These are phyloP conservation scores for Annona cherimola DNA, from an alignment of 164 flowering plant genomes.

Conservation along the genomic window DNA sequence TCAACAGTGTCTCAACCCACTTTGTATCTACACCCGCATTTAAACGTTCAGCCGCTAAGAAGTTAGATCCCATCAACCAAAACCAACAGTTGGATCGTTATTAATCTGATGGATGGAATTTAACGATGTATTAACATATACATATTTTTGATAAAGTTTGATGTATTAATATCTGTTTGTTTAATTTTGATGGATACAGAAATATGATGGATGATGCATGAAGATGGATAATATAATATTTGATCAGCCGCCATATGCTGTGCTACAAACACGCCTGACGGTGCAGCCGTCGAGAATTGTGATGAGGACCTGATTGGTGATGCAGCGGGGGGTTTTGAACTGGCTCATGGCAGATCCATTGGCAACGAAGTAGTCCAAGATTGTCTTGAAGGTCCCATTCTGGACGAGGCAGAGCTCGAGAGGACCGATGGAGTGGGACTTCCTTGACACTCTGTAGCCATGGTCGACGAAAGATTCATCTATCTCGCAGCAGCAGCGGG, in stretches of 20 bases:
- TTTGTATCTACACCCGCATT: no score
- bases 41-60: no score
- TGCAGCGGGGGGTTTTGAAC: constrained; percentile 93
- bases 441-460: constrained; percentile 79
- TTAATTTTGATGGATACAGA: no score
- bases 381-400: constrained; percentile 71
- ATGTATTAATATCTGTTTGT: no score
- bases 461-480: constrained; percentile 70
- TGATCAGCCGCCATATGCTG: constrained; percentile 71
- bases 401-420: constrained; percentile 78
- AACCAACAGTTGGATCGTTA: no score
- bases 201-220: no score
- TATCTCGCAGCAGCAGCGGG: constrained; percentile 63
- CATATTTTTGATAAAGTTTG: no score
- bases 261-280: constrained; percentile 48
- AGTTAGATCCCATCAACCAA: no score
- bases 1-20: no score
- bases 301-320: constrained; percentile 41
- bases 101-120: no score
- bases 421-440: constrained; percentile 61
- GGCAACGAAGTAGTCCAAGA: constrained; percentile 60
- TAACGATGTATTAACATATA: no score
- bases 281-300: constrained; percentile 53
- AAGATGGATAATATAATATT: no score
- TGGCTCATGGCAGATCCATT: constrained; percentile 81